A percentile compares a stretch with the other conserved stretches of the same genome.
phyloP scores from a whole-genome alignment of 2,329 filamentous ascomycete species.

The Endoconidiophora polonica region DNA sequence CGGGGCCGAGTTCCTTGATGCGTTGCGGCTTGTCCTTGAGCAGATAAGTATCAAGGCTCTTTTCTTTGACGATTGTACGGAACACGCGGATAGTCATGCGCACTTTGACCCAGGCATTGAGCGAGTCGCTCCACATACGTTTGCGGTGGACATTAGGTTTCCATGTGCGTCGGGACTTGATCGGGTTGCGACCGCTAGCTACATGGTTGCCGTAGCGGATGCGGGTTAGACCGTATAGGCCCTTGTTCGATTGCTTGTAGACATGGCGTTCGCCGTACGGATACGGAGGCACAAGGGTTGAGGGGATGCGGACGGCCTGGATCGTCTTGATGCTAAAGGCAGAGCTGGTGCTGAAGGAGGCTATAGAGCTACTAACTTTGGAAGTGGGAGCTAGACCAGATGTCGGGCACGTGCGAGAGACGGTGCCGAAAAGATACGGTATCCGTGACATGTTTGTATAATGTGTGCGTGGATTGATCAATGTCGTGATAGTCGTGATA shows the following conservation, averaged over 20 bases:
- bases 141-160: conserved; percentile 57
- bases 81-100: conserved; percentile 54
- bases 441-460: background rate
- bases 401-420: background rate
- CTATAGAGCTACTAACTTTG: background rate
- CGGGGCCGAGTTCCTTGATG: conserved; percentile 72
- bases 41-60: conserved; percentile 83
- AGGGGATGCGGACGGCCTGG: conserved; percentile 28
- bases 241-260: conserved; percentile 68
- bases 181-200: conserved; percentile 47
- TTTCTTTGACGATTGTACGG: conserved; percentile 64
- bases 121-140: conserved; percentile 45
- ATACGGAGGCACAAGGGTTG: conserved; percentile 44
- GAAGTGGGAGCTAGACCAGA: background rate
- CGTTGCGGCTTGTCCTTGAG: conserved; percentile 61
- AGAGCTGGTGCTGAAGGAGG: conserved; percentile 23
- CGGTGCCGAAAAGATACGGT: background rate
- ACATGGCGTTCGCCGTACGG: conserved; percentile 52
- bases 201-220: conserved; percentile 71
- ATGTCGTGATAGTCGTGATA: no score
- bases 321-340: conserved; percentile 25
- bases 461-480: no score
- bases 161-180: conserved; percentile 59
- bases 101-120: conserved; percentile 48
- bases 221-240: conserved; percentile 52